Evolutionary conservation across 768 basidiomycete species (phyloP), one percentile per base, ranked within the genome.

Genomic region (Chalciporus sphaerocephalus): DNA sequence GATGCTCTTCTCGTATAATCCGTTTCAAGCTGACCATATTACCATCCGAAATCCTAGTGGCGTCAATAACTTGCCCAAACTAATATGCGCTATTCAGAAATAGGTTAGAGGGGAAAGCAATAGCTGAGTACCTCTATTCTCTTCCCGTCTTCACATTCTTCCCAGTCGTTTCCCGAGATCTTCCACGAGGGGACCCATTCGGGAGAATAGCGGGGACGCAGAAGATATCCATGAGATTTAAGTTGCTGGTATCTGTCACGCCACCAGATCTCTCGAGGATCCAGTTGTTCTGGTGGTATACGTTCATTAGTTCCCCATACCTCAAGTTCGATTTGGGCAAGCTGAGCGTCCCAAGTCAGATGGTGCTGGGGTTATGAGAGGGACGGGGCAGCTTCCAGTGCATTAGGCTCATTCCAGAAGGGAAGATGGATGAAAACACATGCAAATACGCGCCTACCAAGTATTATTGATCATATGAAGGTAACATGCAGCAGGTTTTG

Each of bases 21-120:
- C n/a, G n/a, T n/a, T n/a, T 73, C 74, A 22, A 75, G 45, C 1
- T 40, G 23, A 12, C 74, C 65, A 8, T 23, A 55, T 1, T 25
- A 5, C 59, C 61, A 44, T 73, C 68, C 7, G 30, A 42, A 7
- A 54, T 45, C 6, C 67, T 56, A 0, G 55, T 65, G 0, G 68
- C 70, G 28, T 72, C 71, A 0, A 58, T 46, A 0, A 50, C n/a
- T 24, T 18, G 42, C 3, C 30, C 20, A 17, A 20, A 54, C 41
- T 22, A 38, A 7, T 2, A 10, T 15, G 10, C 28, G 10, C n/a
- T 13, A 30, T 18, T 38, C 5, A 16, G 5, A 28, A 1, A 22
- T 11, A 12, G n/a, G 22, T 12, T 15, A 21, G 8, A 10, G 5
- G 9, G 5, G 2, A 18, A 21, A 38, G 9, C 22, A 22, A 17